Base-by-base conservation (phyloP, 371 early-diverging fungal genomes). In the Mortierella sp. region DNA sequence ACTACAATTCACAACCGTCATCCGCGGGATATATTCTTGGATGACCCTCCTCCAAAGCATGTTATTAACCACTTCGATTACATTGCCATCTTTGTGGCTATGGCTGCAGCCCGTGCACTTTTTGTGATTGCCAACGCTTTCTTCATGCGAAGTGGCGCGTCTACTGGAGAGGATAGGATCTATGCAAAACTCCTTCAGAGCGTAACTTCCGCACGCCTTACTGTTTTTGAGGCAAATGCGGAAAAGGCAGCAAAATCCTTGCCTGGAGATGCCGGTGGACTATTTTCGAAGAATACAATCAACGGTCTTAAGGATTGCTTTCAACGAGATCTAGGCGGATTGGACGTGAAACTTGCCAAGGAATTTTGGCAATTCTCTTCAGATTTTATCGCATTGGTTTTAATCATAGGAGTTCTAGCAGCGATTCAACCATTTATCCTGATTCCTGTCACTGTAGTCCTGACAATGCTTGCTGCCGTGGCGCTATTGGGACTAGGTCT, bases 281-380 rank as follows among this genome's bases (percentile, higher is more conserved):
- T 80, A 35, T 80, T 80, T 45, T 37, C 71, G 13, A 80, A 80
- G 59, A 45, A 61, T 8, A 80, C 81, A 1, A 67, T 80, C 31
- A 71, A 66, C 26, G 67, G 71, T 9, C 64, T 80, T 51, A 74
- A 70, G 67, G 75, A 80, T 12, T 75, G 75, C 32, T 80, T 80
- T 59, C 75, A 71, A 34, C 53, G 71, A 59, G 81, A 80, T 45
- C 53, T 80, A 23, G 61, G 58, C 15, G 81, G 81, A 34, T 43
- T 80, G 32, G 81, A 80, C 29, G 71, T 75, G 51, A 80, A 75
- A 53, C 72, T 80, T 10, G 81, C 81, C 43, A 80, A 80, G 61
- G 81, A 80, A 54, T 74, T 80, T 56, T 80, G 81, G 72, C 81
- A 80, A 42, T 80, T 80, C 17, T 59, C 74, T 3, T 57, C 81